Base-by-base conservation (phyloP, 495 filamentous ascomycete species). In the Cryomyces minteri region DNA sequence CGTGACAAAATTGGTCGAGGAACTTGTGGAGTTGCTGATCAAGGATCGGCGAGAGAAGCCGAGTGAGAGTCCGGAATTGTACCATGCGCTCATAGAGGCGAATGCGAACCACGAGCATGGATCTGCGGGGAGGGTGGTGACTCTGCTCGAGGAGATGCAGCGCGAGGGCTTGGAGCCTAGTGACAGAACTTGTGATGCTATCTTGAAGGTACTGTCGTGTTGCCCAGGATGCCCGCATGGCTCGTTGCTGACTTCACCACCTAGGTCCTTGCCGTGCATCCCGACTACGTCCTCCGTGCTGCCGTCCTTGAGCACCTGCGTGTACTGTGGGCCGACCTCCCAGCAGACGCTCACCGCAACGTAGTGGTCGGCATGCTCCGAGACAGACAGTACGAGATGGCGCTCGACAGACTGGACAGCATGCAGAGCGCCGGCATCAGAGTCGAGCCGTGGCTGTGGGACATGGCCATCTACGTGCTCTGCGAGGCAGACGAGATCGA, bases 331-430 rank as follows among this genome's bases (percentile, higher is more conserved):
- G 72, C 83, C 39, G 62, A 65, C 2, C 57, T 92, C 28, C 76
- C 69, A 5, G 66, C 67, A 6, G 67, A 74, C 18, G 84, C 77
- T 11, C 76, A 70, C 63, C 69, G 77, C 55, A 72, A 73, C 57
- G 69, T 94, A 32, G 72, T 79, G 4, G 63, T 79, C 32, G 87
- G 86, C 0, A 59, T 90, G 30, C 62, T 95, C 33, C 69, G 83
- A 41, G 87, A 94, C 52, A 72, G 76, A 8, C 80, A 88, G 51
- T 74, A 82, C 44, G 90, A 98, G 59, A 62, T 83, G 54, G 88
- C 84, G 2, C 57, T 94, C 41, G 76, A 87, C 31, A 73, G 76
- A 48, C 56, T 94, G 39, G 76, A 81, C 12, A 57, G 69, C 30
- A 77, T 92, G 71, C 63, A 75, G 39, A 62, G 61, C 36, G 66